phyloP scores from a whole-genome alignment of 2,329 filamentous ascomycete species.

The Aureobasidium sp. region DNA sequence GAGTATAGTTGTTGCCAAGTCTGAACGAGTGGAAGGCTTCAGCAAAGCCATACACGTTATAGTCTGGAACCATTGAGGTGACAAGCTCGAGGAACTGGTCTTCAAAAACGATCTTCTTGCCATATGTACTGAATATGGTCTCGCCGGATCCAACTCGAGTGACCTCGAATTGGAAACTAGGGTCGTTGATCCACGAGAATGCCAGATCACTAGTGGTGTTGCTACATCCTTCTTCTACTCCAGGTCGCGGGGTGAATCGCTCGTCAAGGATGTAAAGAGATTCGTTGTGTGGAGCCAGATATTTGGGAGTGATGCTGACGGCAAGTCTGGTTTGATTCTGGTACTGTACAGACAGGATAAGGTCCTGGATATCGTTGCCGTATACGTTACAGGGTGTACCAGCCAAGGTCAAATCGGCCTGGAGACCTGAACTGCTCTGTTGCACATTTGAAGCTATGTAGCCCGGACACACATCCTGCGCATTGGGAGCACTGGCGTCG shows the following conservation, averaged over 20 bases:
- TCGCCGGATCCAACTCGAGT: slow-evolving; percentile 21
- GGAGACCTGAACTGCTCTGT: slow-evolving; percentile 20
- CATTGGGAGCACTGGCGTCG: slow-evolving; percentile 21
- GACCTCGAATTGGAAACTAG: slow-evolving; percentile 25
- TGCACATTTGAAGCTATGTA: slow-evolving; percentile 25
- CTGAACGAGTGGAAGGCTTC: slow-evolving; percentile 25
- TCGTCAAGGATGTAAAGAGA: slow-evolving; percentile 21
- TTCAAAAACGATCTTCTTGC: slow-evolving; percentile 24
- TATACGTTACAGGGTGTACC: slow-evolving; percentile 25
- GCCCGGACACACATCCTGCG: slow-evolving; percentile 24
- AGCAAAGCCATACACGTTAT: slow-evolving; percentile 27
- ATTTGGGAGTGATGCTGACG: slow-evolving; percentile 21
- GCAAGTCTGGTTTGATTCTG: slow-evolving; percentile 23
- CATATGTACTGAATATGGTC: slow-evolving; percentile 25
- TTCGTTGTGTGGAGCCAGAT: slow-evolving; percentile 20
- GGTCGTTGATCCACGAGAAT: slow-evolving; percentile 23
- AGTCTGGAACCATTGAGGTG: slow-evolving; percentile 23
- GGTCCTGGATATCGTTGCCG: slow-evolving; percentile 23
- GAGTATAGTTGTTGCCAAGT: slow-evolving; percentile 25
- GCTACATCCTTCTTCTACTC: slow-evolving; percentile 11
- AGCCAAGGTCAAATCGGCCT: slow-evolving; percentile 24
- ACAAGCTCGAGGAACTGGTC: slow-evolving; percentile 27
- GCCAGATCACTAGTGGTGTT: slow-evolving; percentile 22
- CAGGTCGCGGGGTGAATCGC: slow-evolving; percentile 15
- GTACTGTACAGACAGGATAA: slow-evolving; percentile 23